Base-by-base conservation (phyloP, 345 rosid genomes). In the Erucastrum elatum region DNA sequence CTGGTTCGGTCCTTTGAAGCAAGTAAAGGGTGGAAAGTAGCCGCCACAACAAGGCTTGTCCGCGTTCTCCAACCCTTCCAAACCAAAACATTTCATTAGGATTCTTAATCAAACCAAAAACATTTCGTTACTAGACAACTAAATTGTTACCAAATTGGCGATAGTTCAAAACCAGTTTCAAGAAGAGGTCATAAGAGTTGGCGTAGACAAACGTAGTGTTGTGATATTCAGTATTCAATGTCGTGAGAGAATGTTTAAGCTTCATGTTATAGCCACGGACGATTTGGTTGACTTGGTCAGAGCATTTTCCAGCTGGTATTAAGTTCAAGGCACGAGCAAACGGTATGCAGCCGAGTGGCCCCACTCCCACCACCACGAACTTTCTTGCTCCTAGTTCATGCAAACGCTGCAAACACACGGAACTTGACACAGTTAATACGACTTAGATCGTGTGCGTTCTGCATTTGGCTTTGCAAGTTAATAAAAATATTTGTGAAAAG, bases 271-370 rank as follows among this genome's bases (percentile, higher is more conserved):
- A 88, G 29, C 80, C 86, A 75, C 76, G 64, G 70, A 81, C 79
- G 0, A 88, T 51, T 67, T 78, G 58, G 70, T 89, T 86, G 74
- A 87, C 86, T 55, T 77, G 72, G 2, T 41, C 59, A 3, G 88
- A 88, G 72, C 92, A 92, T 75, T 84, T 37, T 13, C 87, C 83
- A 1, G 67, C 55, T 1, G 84, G 83, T 46, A 87, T 30, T 21
- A 87, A 60, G 21, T 85, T 77, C 29, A 86, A 61, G 31, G 91
- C 86, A 25, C 88, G 84, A 66, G 84, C 81, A 77, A 86, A 87
- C 1, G 87, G 91, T 62, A 92, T 87, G 88, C 92, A 90, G n/a
- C 96, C 92, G 8, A 89, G 84, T 8, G 90, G 92, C 1, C 96
- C 87, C 5, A 90, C 70, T 44, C 89, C 88, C 1, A 78, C 88